Percentiles rank a stretch among this genome's conserved stretches.
phyloP scores from a whole-genome alignment of 768 basidiomycete genomes.

The Tulasnella sp. region DNA sequence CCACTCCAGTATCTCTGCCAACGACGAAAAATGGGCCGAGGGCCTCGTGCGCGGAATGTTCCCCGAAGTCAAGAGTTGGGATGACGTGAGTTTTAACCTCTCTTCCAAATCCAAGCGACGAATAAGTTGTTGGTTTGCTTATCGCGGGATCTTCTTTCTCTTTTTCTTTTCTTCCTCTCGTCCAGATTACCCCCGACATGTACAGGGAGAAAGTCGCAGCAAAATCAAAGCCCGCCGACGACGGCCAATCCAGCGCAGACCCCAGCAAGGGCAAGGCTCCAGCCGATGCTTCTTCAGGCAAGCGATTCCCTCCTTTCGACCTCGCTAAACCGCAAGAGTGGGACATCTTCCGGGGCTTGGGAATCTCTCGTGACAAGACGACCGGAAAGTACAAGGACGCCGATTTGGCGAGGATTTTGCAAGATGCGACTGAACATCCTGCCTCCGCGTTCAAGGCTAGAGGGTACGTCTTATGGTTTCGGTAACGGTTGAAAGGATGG shows the following conservation, averaged over 20 bases:
- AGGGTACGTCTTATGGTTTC: not conserved
- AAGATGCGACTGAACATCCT: slow-evolving; percentile 26
- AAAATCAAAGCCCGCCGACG: no score
- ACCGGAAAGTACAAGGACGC: slow-evolving; percentile 25
- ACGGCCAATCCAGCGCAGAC: not conserved
- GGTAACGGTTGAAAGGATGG: not conserved
- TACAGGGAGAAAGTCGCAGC: not conserved
- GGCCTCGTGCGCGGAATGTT: not conserved
- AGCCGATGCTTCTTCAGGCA: no score
- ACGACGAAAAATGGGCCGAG: slow-evolving; percentile 28
- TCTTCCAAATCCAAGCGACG: not conserved
- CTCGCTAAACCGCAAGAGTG: not conserved
- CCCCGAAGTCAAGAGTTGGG: slow-evolving; percentile 2
- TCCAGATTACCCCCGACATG: not conserved
- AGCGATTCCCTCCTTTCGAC: not conserved
- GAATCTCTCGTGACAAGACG: not conserved
- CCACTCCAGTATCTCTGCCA: slow-evolving; percentile 23
- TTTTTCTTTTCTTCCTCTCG: not conserved
- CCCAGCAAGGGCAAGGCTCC: not conserved
- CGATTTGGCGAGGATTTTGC: slow-evolving; percentile 25
- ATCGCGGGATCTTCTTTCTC: not conserved
- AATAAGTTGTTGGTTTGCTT: not conserved
- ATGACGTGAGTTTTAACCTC: slow-evolving; percentile 1
- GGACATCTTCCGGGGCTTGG: not conserved
- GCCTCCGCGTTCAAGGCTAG: slow-evolving; percentile 28